A percentile compares a stretch with the other conserved stretches of the same genome.
Conservation (phyloP, 352 stramenopile species). For the Globisporangium yorkense region DNA sequence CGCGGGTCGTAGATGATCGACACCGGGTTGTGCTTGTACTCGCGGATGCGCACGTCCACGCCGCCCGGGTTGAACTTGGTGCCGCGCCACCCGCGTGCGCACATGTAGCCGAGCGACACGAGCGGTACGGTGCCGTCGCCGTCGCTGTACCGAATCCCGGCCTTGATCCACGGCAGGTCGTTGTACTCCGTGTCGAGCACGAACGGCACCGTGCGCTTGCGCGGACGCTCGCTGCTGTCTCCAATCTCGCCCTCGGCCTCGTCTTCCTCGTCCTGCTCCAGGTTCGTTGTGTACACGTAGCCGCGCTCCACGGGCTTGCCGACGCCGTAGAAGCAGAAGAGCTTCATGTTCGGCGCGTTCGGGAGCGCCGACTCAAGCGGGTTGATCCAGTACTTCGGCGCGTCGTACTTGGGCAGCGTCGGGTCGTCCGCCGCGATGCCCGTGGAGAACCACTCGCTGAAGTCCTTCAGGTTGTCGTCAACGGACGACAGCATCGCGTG, state of each 20-base stretch:
- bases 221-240: slow-evolving; percentile 20
- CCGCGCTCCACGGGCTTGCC: slow-evolving; percentile 85
- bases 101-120: slow-evolving; percentile 94
- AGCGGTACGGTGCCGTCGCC: slow-evolving; percentile 93
- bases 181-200: slow-evolving; percentile 56
- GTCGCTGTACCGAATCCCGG: slow-evolving; percentile 83
- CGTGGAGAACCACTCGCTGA: slow-evolving; percentile 38
- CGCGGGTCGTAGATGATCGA: slow-evolving; percentile 69
- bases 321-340: slow-evolving; percentile 94
- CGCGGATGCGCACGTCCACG: slow-evolving; percentile 83
- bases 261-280: slow-evolving; percentile 25
- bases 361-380: slow-evolving; percentile 82
- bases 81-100: slow-evolving; percentile 78
- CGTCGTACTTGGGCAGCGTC: slow-evolving; percentile 41
- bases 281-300: slow-evolving; percentile 68
- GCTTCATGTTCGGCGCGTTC: slow-evolving; percentile 87
- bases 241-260: slow-evolving; percentile 24
- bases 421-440: slow-evolving; percentile 34
- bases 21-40: slow-evolving; percentile 70
- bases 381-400: slow-evolving; percentile 84
- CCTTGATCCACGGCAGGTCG: slow-evolving; percentile 65
- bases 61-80: slow-evolving; percentile 81
- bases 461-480: slow-evolving; percentile 41
- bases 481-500: slow-evolving; percentile 41
- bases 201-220: slow-evolving; percentile 48